phyloP scores from a whole-genome alignment of 495 filamentous ascomycete species.

The Hypomontagnella submonticulosa region DNA sequence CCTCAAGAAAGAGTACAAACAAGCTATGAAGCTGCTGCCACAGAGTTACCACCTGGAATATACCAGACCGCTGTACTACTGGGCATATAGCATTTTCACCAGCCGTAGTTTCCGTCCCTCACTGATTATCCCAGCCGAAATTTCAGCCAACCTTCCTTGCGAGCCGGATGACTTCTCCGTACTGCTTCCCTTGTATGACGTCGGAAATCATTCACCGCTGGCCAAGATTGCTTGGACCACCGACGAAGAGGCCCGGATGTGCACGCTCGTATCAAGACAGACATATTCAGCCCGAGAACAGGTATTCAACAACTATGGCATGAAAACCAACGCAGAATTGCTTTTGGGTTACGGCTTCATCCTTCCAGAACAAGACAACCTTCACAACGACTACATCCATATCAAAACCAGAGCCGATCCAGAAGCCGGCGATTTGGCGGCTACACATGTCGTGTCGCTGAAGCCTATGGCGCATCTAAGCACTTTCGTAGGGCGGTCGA shows the following conservation, averaged over 20 bases:
- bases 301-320: slow-evolving; percentile 66
- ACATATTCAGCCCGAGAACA: slow-evolving; percentile 45
- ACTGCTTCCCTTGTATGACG: slow-evolving; percentile 63
- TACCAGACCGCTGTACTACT: slow-evolving; percentile 60
- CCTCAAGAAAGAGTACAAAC: slow-evolving; percentile 56
- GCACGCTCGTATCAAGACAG: slow-evolving; percentile 34
- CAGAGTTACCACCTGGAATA: slow-evolving; percentile 50
- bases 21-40: slow-evolving; percentile 54
- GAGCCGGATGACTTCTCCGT: slow-evolving; percentile 62
- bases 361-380: slow-evolving; percentile 48
- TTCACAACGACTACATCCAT: slow-evolving; percentile 64
- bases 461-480: slow-evolving; percentile 51
- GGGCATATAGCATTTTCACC: slow-evolving; percentile 66
- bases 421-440: slow-evolving; percentile 38
- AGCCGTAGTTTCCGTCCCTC: slow-evolving; percentile 64
- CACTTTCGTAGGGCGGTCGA: slow-evolving; percentile 49
- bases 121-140: slow-evolving; percentile 51
- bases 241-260: slow-evolving; percentile 35
- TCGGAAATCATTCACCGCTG: slow-evolving; percentile 62
- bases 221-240: slow-evolving; percentile 56
- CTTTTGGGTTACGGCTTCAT: slow-evolving; percentile 65
- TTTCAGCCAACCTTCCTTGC: slow-evolving; percentile 35
- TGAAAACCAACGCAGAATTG: slow-evolving; percentile 64
- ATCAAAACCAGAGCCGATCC: slow-evolving; percentile 53
- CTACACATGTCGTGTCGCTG: slow-evolving; percentile 53